Conservation (phyloP, 257 asterid genomes). For the Vinca minor region DNA sequence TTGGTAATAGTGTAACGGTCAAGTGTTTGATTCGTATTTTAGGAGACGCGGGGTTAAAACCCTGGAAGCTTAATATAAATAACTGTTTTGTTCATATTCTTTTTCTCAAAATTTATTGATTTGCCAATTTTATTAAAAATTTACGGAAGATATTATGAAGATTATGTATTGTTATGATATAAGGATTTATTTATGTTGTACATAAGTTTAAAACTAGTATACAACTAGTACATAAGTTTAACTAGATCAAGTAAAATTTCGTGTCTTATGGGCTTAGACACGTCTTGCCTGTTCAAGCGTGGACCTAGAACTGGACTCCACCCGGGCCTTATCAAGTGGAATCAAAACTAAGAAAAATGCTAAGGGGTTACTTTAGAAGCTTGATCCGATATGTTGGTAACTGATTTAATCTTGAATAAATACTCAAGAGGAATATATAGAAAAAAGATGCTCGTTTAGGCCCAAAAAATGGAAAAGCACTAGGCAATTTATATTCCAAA, state of each 20-base stretch:
- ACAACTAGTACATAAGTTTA: not conserved
- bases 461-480: not conserved
- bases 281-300: not conserved
- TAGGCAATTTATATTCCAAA: not conserved
- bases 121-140: not conserved
- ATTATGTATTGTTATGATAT: not conserved
- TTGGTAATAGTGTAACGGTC: no score
- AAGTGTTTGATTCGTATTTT: no score
- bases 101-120: not conserved
- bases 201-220: not conserved
- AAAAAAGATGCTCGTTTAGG: not conserved
- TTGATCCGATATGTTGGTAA: not conserved
- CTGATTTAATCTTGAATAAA: not conserved
- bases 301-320: not conserved
- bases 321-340: not conserved
- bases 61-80: no score
- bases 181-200: not conserved
- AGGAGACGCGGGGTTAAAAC: no score
- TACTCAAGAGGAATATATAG: not conserved
- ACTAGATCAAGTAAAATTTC: not conserved
- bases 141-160: not conserved
- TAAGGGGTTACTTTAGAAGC: not conserved
- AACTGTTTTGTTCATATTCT: not conserved
- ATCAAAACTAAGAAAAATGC: not conserved
- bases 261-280: not conserved